phyloP scores from a whole-genome alignment of 352 stramenopile genomes.

The Bremia lactucae region DNA sequence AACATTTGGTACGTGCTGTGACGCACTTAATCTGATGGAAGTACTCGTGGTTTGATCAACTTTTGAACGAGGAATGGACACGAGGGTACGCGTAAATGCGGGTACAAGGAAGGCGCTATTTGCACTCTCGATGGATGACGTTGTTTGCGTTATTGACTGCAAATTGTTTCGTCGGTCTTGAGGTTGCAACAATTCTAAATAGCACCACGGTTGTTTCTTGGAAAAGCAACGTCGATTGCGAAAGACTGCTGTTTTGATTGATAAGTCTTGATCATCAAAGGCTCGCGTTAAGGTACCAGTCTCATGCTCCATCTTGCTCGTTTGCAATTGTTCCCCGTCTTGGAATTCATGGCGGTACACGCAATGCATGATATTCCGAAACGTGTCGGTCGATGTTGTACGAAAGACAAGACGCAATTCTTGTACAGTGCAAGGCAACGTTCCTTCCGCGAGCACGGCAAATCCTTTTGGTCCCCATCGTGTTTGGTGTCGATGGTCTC shows the following conservation, averaged over 20 bases:
- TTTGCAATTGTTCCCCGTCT: constrained; percentile 25
- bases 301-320: constrained; percentile 13
- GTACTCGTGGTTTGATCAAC: constrained; percentile 6
- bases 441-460: constrained; percentile 20
- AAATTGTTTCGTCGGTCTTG: constrained; percentile 17
- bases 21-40: constrained; percentile 1
- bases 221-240: constrained; percentile 25
- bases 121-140: constrained; percentile 13
- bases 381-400: constrained; percentile 14
- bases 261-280: constrained; percentile 20
- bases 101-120: constrained; percentile 1
- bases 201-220: constrained; percentile 31
- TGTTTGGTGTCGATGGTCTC: constrained; percentile 17
- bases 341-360: constrained; percentile 27
- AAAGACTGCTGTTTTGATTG: constrained; percentile 28
- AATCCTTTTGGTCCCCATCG: constrained; percentile 25
- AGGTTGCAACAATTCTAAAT: constrained; percentile 29
- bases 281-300: constrained; percentile 6
- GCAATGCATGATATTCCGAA: constrained; percentile 26
- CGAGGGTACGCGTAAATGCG: constrained; percentile 26
- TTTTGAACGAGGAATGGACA: constrained; percentile 14
- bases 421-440: constrained; percentile 26
- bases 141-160: constrained; percentile 9
- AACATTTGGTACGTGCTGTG: constrained; percentile 27
- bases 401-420: constrained; percentile 32